phyloP scores from a whole-genome alignment of 1,284 basidiomycete genomes.

The Puccinia triticina region DNA sequence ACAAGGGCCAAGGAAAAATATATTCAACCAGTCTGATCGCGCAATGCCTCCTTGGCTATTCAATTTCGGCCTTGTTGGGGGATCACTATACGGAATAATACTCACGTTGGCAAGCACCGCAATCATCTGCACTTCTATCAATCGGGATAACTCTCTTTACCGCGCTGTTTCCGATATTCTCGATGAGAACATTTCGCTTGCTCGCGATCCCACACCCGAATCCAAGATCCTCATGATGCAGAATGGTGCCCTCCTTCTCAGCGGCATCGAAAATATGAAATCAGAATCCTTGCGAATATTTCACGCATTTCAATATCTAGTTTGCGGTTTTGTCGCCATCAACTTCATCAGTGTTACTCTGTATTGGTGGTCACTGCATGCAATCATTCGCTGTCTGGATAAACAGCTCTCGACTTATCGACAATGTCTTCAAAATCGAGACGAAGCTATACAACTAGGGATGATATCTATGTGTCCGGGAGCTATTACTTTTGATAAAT shows the following conservation, averaged over 20 bases:
- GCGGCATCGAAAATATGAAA: neutral
- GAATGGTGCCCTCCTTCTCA: neutral
- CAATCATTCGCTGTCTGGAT: conserved; percentile 21
- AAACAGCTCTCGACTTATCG: neutral
- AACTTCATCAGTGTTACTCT: neutral
- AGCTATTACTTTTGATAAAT: neutral
- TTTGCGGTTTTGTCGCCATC: neutral
- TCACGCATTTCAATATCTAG: neutral
- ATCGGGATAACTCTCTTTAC: neutral
- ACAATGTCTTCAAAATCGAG: conserved; percentile 2
- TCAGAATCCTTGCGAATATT: neutral
- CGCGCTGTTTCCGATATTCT: neutral
- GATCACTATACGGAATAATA: conserved; percentile 2
- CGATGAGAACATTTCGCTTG: neutral
- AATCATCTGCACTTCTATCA: neutral
- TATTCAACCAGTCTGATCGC: neutral
- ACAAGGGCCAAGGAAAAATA: neutral
- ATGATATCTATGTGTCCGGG: neutral
- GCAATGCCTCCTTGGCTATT: conserved; percentile 11
- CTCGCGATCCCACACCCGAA: conserved; percentile 9
- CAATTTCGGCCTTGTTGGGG: conserved; percentile 1
- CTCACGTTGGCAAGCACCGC: neutral
- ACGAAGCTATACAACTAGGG: conserved; percentile 18
- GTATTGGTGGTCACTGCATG: conserved; percentile 8
- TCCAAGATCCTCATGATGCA: neutral